These are phyloP conservation scores for Russula sp. DNA, from an alignment of 768 basidiomycete genomes.

Conservation along the genomic window DNA sequence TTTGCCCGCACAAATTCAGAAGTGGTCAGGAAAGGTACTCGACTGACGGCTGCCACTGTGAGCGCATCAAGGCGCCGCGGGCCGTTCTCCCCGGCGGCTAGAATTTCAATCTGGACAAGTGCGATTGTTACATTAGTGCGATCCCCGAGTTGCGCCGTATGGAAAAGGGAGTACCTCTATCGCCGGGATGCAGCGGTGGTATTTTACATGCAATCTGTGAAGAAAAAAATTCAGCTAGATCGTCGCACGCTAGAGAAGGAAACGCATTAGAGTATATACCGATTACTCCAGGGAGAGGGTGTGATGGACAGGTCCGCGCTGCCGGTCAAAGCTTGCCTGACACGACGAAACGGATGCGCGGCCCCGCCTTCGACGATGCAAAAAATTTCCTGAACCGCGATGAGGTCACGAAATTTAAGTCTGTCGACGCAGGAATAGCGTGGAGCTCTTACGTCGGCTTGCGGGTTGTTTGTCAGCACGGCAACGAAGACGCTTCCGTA, in stretches of 20 bases:
- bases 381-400: slow-evolving; percentile 59
- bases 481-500: slow-evolving; percentile 71
- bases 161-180: slow-evolving; percentile 52
- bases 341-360: slow-evolving; percentile 68
- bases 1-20: slow-evolving; percentile 86
- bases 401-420: slow-evolving; percentile 15
- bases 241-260: slow-evolving; percentile 5
- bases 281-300: slow-evolving; percentile 81
- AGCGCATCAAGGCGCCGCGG: slow-evolving; percentile 65
- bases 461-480: slow-evolving; percentile 56
- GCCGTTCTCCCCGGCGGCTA: slow-evolving; percentile 76
- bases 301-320: slow-evolving; percentile 59
- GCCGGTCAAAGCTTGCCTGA: slow-evolving; percentile 66
- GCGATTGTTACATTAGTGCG: slow-evolving; percentile 5
- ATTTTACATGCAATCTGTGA: slow-evolving; percentile 64
- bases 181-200: slow-evolving; percentile 68
- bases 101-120: slow-evolving; percentile 62
- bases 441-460: slow-evolving; percentile 52
- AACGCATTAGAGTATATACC: slow-evolving; percentile 44
- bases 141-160: background rate
- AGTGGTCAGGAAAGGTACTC: slow-evolving; percentile 74
- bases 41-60: slow-evolving; percentile 62
- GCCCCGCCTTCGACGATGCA: slow-evolving; percentile 79
- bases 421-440: slow-evolving; percentile 4
- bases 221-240: slow-evolving; percentile 17